phyloP scores from a whole-genome alignment of 805 yeast species.

The Candida loeiensis region DNA sequence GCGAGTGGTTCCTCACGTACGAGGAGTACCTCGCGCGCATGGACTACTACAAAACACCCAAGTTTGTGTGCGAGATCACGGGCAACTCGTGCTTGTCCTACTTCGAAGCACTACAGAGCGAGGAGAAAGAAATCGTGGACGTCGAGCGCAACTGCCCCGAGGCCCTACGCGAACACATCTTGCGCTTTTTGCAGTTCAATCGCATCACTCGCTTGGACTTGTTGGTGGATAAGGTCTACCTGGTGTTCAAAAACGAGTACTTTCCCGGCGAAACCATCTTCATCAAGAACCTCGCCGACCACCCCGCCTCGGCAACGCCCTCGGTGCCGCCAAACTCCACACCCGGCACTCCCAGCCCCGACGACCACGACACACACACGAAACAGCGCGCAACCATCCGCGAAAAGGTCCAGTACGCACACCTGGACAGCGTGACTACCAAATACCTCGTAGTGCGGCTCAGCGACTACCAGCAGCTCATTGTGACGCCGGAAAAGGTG shows the following conservation, averaged over 20 bases:
- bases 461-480: slow-evolving; percentile 52
- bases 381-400: slow-evolving; percentile 61
- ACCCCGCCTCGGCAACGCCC: background rate
- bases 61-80: slow-evolving; percentile 93
- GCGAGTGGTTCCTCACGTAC: slow-evolving; percentile 81
- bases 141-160: slow-evolving; percentile 87
- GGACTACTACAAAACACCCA: slow-evolving; percentile 69
- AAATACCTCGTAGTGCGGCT: slow-evolving; percentile 69
- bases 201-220: slow-evolving; percentile 77
- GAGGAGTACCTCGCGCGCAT: slow-evolving; percentile 69
- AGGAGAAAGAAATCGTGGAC: slow-evolving; percentile 49
- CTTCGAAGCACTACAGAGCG: slow-evolving; percentile 83
- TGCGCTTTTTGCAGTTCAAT: slow-evolving; percentile 78
- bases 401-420: slow-evolving; percentile 80
- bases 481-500: slow-evolving; percentile 70
- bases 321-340: background rate
- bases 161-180: slow-evolving; percentile 86
- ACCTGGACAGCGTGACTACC: slow-evolving; percentile 35
- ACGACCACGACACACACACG: slow-evolving; percentile 10
- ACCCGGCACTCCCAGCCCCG: slow-evolving; percentile 5
- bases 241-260: slow-evolving; percentile 71
- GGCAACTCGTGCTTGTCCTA: slow-evolving; percentile 90
- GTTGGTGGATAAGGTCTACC: slow-evolving; percentile 83
- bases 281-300: slow-evolving; percentile 34
- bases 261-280: slow-evolving; percentile 88